These are phyloP conservation scores for Penicillium sp. DNA, from an alignment of 2,329 filamentous ascomycete genomes.

Conservation along the genomic window DNA sequence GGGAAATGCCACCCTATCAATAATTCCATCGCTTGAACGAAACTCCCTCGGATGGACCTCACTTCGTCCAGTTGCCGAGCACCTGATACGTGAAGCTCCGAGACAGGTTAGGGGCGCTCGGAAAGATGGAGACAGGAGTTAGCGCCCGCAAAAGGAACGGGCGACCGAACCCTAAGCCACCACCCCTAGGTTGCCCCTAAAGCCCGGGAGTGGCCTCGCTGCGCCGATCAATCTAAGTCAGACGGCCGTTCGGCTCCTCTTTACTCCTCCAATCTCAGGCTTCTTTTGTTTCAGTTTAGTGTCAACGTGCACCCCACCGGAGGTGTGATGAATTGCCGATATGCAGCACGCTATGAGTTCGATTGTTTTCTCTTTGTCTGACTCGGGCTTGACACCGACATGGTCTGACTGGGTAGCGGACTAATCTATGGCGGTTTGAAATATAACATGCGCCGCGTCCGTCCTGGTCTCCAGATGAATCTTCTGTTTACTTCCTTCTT, in stretches of 20 bases:
- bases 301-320: neutral
- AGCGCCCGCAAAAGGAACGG: neutral
- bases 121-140: neutral
- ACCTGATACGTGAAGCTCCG: neutral
- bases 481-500: neutral
- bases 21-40: neutral
- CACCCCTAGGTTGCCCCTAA: neutral
- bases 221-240: conserved; percentile 14
- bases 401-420: conserved; percentile 2
- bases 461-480: neutral
- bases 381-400: no score
- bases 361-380: neutral
- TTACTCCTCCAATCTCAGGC: conserved; percentile 12
- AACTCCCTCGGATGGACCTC: neutral
- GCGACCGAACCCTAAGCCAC: neutral
- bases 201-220: neutral
- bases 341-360: conserved; percentile 1
- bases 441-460: neutral
- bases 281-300: neutral
- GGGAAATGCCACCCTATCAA: neutral
- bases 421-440: neutral
- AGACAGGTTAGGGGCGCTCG: neutral
- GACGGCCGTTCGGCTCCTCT: conserved; percentile 2
- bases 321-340: neutral
- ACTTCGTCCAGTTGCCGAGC: neutral